These are phyloP conservation scores for Astragalus membranaceus DNA, from an alignment of 306 rosid genomes.

Conservation along the genomic window DNA sequence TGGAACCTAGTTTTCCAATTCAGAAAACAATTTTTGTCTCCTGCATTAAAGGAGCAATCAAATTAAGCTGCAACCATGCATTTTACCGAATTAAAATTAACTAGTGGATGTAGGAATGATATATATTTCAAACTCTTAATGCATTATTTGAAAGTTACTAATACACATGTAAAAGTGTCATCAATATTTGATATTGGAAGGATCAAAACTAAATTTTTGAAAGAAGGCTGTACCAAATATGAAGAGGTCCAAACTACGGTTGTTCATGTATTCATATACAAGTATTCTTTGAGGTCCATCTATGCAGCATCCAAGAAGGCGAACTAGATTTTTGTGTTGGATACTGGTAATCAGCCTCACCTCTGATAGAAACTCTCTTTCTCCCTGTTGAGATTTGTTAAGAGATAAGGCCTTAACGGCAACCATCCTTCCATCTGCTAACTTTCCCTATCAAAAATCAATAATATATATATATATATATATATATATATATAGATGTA, in stretches of 20 bases:
- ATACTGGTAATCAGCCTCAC: slow-evolving; percentile 68
- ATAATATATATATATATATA: no score
- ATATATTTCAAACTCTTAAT: no score
- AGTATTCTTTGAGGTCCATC: slow-evolving; percentile 71
- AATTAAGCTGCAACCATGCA: neutral
- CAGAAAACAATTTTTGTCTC: slow-evolving; percentile 41
- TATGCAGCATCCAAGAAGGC: slow-evolving; percentile 69
- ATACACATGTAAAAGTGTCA: no score
- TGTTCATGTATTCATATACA: slow-evolving; percentile 74
- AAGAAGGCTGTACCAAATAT: slow-evolving; percentile 39
- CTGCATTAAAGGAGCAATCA: slow-evolving; percentile 23
- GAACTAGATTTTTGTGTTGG: slow-evolving; percentile 83
- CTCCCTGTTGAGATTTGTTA: slow-evolving; percentile 74
- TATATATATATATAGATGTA: neutral
- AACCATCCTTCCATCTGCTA: slow-evolving; percentile 48
- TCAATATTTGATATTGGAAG: neutral
- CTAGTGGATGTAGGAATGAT: no score
- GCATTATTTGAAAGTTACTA: no score
- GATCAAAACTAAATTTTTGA: neutral
- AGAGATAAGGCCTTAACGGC: slow-evolving; percentile 64
- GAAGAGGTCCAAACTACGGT: slow-evolving; percentile 61
- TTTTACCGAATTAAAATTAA: no score
- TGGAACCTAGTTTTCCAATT: slow-evolving; percentile 65
- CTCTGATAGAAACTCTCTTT: slow-evolving; percentile 64
- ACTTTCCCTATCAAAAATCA: slow-evolving; percentile 46